Base-by-base conservation (phyloP, 495 filamentous ascomycete species). In the Parathielavia appendiculata region DNA sequence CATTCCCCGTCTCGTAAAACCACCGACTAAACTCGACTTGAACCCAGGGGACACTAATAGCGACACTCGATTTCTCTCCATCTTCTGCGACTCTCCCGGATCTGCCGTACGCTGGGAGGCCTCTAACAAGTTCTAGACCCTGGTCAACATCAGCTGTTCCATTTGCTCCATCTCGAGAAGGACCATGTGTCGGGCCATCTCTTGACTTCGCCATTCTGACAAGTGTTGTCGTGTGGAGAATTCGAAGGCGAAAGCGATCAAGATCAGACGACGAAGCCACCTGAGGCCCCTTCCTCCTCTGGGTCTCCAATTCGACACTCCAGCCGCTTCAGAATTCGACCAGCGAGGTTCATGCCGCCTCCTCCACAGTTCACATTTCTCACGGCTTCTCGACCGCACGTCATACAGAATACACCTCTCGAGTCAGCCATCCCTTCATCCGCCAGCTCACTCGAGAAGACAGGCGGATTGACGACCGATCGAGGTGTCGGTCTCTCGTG, bases 401-500 rank as follows among this genome's bases (percentile, higher is more conserved):
- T 30, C 26, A 30, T 30, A 30, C 44, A 41, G 23, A 22, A 38
- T 12, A 45, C 30, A 16, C 55, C 51, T 12, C 19, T 16, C 45
- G 13, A 36, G n/a, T 36, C 44, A 36, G 41, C 47, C 22, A 32
- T 49, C 30, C 43, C 44, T 46, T n/a, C 8, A 34, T 46, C 52
- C 19, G 5, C 43, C 51, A 39, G 1, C 14, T 2, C 17, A 16
- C 53, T 23, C 40, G 45, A 47, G 23, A 57, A 43, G 46, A 17
- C 53, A 1, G 8, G 38, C 4, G 4, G 26, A 47, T 17, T 57
- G 60, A 62, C 66, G 56, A 66, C 59, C 19, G 13, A 61, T 60
- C 59, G 66, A 61, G 64, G 57, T 54, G 46, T 52, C 62, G 43
- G 45, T 53, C 14, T 46, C 22, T 50, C 36, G 55, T 62, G 57